Evolutionary conservation across 805 yeast species (phyloP), one percentile per base, ranked within the genome.

Genomic region (Starmerella ratchasimensis): DNA sequence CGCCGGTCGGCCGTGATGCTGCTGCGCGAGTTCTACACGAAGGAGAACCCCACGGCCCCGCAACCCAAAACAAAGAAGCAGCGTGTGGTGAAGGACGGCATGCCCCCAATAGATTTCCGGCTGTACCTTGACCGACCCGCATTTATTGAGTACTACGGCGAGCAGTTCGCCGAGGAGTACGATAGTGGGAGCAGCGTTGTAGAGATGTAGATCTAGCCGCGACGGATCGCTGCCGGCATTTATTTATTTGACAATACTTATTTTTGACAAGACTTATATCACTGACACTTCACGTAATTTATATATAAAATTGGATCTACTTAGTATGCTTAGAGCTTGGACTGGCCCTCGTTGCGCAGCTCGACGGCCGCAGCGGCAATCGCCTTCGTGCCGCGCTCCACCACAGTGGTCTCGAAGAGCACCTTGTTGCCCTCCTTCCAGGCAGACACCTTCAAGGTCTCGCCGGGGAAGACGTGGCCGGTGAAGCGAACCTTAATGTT

Each of bases 391-490:
- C 72, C 69, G 59, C 94, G 76, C 52, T 80, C 93, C 42, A 78
- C 74, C 41, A 77, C 81, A 56, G 73, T 72, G 9, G 93, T 74
- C 61, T 80, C 93, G 74, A 86, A 88, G 42, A 72, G 64, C 35
- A 83, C 76, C 45, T 71, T 76, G 47, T 60, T 57, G 39, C 79
- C 78, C 37, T 72, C 68, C 58, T 76, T 80, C 98, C 98, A 88
- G 22, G 93, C 93, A 37, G 62, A 62, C 21, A 88, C 73, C 50
- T 69, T 70, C 57, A 88, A 67, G 13, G 80, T 76, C 61, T 88
- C 96, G 48, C 97, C 98, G 7, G 96, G 96, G 71, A 72, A 86
- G 18, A 88, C 96, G 51, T 80, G 76, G 52, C 84, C 84, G 16
- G 93, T 71, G 60, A 88, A 88, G 56, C 97, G 75, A 13, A 73